Percentiles rank a stretch among this genome's conserved stretches.
Evolutionary conservation across 2,329 filamentous ascomycete species (phyloP).

Genomic region (Aplosporella prunicola): DNA sequence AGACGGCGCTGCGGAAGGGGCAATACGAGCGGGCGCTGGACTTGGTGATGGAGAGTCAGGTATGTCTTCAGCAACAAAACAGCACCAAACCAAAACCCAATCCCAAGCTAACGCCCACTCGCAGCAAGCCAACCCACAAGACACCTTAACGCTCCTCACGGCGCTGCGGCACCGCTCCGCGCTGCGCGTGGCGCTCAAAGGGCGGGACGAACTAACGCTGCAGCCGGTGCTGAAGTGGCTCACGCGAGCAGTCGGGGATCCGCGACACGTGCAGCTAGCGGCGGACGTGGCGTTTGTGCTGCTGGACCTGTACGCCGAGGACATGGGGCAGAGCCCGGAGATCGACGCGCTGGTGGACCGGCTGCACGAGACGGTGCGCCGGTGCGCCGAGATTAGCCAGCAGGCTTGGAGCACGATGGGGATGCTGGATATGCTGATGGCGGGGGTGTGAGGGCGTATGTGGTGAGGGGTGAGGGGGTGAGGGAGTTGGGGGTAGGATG

Average conservation of each 20-base stretch:
- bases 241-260: constrained; percentile 69
- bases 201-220: constrained; percentile 70
- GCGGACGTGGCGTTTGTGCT: constrained; percentile 76
- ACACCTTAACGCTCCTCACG: constrained; percentile 65
- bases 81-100: not conserved
- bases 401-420: constrained; percentile 72
- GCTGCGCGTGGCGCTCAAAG: constrained; percentile 67
- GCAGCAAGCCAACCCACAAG: constrained; percentile 21
- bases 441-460: constrained; percentile 34
- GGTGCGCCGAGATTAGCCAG: constrained; percentile 75
- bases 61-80: constrained; percentile 16
- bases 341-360: constrained; percentile 61
- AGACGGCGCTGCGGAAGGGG: constrained; percentile 68
- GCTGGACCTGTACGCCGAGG: constrained; percentile 78
- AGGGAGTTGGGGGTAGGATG: constrained; percentile 13
- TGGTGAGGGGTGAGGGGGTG: constrained; percentile 12
- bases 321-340: constrained; percentile 62
- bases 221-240: constrained; percentile 80
- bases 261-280: constrained; percentile 69
- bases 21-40: constrained; percentile 73
- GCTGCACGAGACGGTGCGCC: constrained; percentile 60
- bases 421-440: constrained; percentile 74
- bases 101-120: not conserved
- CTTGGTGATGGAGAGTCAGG: constrained; percentile 50
- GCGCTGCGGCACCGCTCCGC: constrained; percentile 83